Evolutionary conservation across 2,329 filamentous ascomycete species (phyloP).

Genomic region (Cladosporium sp.): DNA sequence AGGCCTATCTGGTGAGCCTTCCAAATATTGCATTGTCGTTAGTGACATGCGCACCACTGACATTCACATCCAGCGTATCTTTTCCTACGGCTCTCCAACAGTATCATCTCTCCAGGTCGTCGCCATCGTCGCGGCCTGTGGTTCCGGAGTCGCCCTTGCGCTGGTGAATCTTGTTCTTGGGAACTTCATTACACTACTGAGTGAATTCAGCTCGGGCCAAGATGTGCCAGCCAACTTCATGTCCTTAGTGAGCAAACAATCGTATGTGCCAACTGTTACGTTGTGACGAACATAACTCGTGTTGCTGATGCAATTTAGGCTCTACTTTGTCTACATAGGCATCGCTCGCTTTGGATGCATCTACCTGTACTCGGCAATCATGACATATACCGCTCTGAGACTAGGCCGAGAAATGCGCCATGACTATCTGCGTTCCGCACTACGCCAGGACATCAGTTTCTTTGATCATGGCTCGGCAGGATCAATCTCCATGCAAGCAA

Average conservation of each 20-base stretch:
- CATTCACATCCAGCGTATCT: not conserved
- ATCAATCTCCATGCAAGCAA: slow-evolving; percentile 60
- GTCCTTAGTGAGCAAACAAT: not conserved
- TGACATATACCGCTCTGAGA: slow-evolving; percentile 49
- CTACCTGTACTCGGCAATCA: slow-evolving; percentile 46
- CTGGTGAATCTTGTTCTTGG: no score
- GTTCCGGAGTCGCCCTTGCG: not conserved
- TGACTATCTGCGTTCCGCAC: slow-evolving; percentile 61
- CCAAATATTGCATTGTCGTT: not conserved
- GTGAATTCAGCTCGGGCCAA: not conserved
- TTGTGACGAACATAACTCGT: not conserved
- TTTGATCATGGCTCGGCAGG: slow-evolving; percentile 58
- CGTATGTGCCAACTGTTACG: not conserved
- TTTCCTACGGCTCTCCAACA: not conserved
- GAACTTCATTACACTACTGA: not conserved
- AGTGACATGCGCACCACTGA: not conserved
- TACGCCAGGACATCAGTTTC: slow-evolving; percentile 62
- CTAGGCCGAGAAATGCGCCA: slow-evolving; percentile 51
- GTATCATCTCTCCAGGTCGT: not conserved
- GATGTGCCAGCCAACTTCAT: not conserved
- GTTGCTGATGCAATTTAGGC: slow-evolving; percentile 8
- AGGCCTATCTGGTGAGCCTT: not conserved
- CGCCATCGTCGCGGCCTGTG: not conserved
- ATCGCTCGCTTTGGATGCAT: slow-evolving; percentile 62
- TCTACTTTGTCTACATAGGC: slow-evolving; percentile 70